A percentile compares a stretch with the other conserved stretches of the same genome.
These are phyloP conservation scores for Aspergillus eucalypticola DNA, from an alignment of 2,329 filamentous ascomycete species.

Conservation along the genomic window DNA sequence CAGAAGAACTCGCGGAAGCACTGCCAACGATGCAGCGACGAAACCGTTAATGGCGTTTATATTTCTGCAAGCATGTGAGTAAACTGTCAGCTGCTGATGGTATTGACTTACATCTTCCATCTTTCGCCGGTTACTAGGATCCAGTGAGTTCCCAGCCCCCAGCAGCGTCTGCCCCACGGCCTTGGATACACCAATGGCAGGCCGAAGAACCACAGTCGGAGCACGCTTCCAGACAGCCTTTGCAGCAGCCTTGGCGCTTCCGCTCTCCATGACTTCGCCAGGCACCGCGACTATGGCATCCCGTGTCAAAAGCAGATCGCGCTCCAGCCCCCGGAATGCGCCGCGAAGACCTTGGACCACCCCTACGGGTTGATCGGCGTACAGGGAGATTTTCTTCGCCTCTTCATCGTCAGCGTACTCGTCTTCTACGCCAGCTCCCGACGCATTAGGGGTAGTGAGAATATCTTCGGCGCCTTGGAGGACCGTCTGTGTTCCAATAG, in stretches of 20 bases:
- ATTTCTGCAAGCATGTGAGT: constrained; percentile 37
- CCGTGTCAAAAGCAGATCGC: constrained; percentile 80
- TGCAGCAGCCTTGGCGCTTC: constrained; percentile 76
- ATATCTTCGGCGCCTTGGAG: constrained; percentile 86
- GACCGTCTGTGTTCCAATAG: constrained; percentile 91
- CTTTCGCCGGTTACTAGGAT: constrained; percentile 75
- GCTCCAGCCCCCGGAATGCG: constrained; percentile 77
- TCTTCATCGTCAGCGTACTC: constrained; percentile 67
- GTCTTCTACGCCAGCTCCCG: constrained; percentile 54
- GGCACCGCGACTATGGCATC: constrained; percentile 96
- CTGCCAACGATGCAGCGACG: not conserved
- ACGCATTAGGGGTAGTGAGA: constrained; percentile 47
- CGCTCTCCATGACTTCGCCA: constrained; percentile 83
- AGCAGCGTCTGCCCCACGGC: constrained; percentile 85
- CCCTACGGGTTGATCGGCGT: constrained; percentile 89
- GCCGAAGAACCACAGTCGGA: constrained; percentile 89
- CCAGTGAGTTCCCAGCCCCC: constrained; percentile 88
- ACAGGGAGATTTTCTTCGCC: constrained; percentile 79
- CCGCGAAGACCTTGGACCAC: constrained; percentile 83
- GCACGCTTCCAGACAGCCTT: constrained; percentile 76
- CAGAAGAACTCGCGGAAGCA: not conserved
- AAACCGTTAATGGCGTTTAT: constrained; percentile 39
- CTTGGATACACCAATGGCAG: constrained; percentile 86
- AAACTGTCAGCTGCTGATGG: not conserved
- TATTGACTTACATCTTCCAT: constrained; percentile 78